A percentile compares a stretch with the other conserved stretches of the same genome.
phyloP scores from a whole-genome alignment of 345 rosid genomes.

The Gossypioides kirkii region DNA sequence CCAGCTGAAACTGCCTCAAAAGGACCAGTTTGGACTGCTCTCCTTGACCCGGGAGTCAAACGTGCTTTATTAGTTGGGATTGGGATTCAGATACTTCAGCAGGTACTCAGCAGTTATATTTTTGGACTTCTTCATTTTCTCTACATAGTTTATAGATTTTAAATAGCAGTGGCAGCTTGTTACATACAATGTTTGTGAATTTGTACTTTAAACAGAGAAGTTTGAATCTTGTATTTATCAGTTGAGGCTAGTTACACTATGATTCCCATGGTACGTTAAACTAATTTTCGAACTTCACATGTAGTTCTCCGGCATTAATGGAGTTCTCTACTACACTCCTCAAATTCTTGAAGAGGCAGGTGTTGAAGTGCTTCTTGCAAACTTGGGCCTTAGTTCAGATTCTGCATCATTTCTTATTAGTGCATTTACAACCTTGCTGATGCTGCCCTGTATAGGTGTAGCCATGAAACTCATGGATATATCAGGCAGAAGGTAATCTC shows the following conservation, averaged over 20 bases:
- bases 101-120: conserved; percentile 37
- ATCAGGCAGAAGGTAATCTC: conserved; percentile 77
- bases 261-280: background rate
- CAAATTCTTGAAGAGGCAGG: conserved; percentile 95
- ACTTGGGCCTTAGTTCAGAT: conserved; percentile 60
- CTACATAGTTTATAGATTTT: too few species aligned
- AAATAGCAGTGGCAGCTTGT: too few species aligned
- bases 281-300: background rate
- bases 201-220: too few species aligned
- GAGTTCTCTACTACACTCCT: conserved; percentile 96
- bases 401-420: conserved; percentile 96
- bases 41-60: conserved; percentile 85
- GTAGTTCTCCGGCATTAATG: conserved; percentile 94
- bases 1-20: conserved; percentile 48
- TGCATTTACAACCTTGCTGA: conserved; percentile 71
- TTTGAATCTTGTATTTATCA: background rate
- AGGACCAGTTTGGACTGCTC: conserved; percentile 73
- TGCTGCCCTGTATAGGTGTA: conserved; percentile 89
- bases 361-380: conserved; percentile 74
- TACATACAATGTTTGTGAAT: too few species aligned
- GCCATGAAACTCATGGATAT: conserved; percentile 96
- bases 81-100: conserved; percentile 93
- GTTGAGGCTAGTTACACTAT: background rate
- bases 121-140: background rate
- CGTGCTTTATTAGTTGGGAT: conserved; percentile 80